Base-by-base conservation (phyloP, 495 filamentous ascomycete species). In the Chaetomium cochliodes region DNA sequence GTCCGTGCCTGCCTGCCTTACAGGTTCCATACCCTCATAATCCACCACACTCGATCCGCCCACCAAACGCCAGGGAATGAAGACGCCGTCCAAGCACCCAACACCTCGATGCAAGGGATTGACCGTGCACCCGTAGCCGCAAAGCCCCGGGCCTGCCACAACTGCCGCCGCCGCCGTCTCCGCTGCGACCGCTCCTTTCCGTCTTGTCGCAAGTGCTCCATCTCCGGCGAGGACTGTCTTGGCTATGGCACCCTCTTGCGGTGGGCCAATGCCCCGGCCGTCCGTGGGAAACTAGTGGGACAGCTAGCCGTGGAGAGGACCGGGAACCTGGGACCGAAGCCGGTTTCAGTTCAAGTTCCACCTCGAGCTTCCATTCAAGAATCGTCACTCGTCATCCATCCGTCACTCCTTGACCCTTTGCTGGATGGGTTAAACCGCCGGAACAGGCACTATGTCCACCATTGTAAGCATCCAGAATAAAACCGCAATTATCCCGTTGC, bases 111-210 rank as follows among this genome's bases (percentile, higher is more conserved):
- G 62, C 62, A 59, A 42, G 52, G 25, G 33, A 47, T 16, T 16
- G 47, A 30, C 56, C 15, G 20, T 12, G 30, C 20, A 18, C 42
- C 37, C 23, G 55, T 52, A 64, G 42, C 56, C 13, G 52, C 28
- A 65, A 41, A 11, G 54, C 62, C 46, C 23, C 64, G 60, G 44
- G 49, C 57, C 20, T 75, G 73, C 66, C 61, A 73, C 67, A 75
- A 75, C 66, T 74, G 84, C 65, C 83, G 83, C 5, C 77, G 75
- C 2, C 79, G 81, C 62, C 80, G 81, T 23, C 76, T 82, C 12
- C 80, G 82, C 54, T 86, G 84, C 66, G 84, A 86, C 63, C 77
- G 77, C 39, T 82, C 81, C 1, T 68, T 76, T 0, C 78, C 84
- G 0, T 67, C 72, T 58, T 86, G 84, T 60, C 72, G 77, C 58